These are phyloP conservation scores for Leptosphaerulina australis DNA, from an alignment of 2,329 filamentous ascomycete genomes.

Conservation along the genomic window DNA sequence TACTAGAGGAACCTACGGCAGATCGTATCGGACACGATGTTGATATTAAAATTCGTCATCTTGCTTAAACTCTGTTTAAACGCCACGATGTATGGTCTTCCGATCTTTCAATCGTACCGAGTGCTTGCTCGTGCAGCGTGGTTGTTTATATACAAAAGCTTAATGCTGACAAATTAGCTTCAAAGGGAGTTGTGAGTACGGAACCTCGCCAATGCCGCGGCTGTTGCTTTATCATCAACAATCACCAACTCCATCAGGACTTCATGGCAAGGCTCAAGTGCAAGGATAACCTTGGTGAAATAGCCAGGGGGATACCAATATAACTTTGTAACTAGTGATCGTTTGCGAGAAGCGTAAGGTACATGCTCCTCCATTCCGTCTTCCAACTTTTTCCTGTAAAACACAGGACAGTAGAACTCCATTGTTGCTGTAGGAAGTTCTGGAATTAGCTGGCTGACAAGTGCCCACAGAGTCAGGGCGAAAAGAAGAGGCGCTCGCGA, in stretches of 20 bases:
- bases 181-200: conserved; percentile 11
- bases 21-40: conserved; percentile 77
- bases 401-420: no score
- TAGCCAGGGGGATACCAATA: not conserved
- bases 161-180: conserved; percentile 34
- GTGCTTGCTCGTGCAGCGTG: not conserved
- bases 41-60: conserved; percentile 70
- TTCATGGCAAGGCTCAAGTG: no score
- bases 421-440: no score
- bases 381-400: no score
- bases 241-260: not conserved
- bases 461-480: no score
- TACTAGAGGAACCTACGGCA: conserved; percentile 63
- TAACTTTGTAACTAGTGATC: not conserved
- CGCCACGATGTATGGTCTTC: conserved; percentile 39
- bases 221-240: conserved; percentile 8
- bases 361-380: no score
- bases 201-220: conserved; percentile 18
- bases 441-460: no score
- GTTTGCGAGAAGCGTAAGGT: no score
- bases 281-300: not conserved
- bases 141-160: conserved; percentile 20
- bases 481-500: no score
- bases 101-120: conserved; percentile 3
- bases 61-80: conserved; percentile 40